Base-by-base conservation (phyloP, 2,329 filamentous ascomycete species). In the Stemphylium lycopersici region DNA sequence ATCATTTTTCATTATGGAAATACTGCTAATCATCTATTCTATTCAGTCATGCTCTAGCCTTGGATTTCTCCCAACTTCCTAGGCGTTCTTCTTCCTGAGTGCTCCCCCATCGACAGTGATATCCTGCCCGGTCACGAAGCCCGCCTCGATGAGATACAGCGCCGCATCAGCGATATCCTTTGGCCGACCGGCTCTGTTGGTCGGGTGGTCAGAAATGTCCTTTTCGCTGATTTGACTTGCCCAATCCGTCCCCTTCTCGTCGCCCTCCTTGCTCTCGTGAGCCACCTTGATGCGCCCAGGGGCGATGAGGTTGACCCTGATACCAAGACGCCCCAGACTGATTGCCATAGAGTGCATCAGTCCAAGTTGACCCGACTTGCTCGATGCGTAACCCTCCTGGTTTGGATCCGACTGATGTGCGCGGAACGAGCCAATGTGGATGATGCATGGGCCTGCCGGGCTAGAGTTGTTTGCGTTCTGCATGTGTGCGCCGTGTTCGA, bases 331-430 rank as follows among this genome's bases (percentile, higher is more conserved):
- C 4, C 75, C 76, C 29, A 83, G 66, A 44, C 76, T 79, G 31
- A 81, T 78, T 11, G 80, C 76, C 78, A 83, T 77, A 24, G 77
- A 77, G 58, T 83, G 81, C 67, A 79, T 80, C 53, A 84, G 58
- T 0, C 81, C 81, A 10, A 83, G 65, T 43, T 83, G 67, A 0
- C 81, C 81, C 3, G 81, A 78, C 67, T 84, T 84, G 10, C 78
- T 81, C 0, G 80, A 74, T 15, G 79, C 80, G 63, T 83, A 81
- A 2, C 78, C 79, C 57, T 81, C 79, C 58, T 80, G 78, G 60
- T 81, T 80, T 3, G 77, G 74, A 59, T 81, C 79, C 26, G 71
- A 76, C 55, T 78, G 76, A 33, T 77, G 68, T 13, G 78, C 78
- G 10, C 79, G 76, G 68, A 81, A 81, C 24, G 76, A 78, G 22